Percentiles rank a stretch among this genome's conserved stretches.
Evolutionary conservation across 1,139 yeast species (phyloP).

Genomic region (Groenewaldozyma sp.): DNA sequence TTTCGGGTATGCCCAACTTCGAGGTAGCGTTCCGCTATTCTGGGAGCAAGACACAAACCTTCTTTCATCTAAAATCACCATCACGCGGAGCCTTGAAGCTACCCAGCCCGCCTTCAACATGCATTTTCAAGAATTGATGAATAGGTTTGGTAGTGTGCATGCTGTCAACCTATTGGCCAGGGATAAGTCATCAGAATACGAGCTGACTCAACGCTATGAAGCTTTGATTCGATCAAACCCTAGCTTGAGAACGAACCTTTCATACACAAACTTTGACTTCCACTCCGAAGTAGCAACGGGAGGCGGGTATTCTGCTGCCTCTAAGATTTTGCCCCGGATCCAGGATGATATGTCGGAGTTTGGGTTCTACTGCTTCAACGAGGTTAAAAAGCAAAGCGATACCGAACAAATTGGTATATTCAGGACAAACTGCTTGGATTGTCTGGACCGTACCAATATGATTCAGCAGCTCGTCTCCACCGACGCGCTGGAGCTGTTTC

Average conservation of each 20-base stretch:
- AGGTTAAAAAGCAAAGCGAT: constrained; percentile 38
- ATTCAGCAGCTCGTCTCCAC: constrained; percentile 78
- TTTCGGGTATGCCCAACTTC: constrained; percentile 73
- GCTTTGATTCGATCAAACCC: constrained; percentile 42
- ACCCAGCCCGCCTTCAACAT: constrained; percentile 82
- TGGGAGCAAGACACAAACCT: constrained; percentile 95
- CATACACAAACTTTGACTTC: constrained; percentile 79
- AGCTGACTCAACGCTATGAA: constrained; percentile 56
- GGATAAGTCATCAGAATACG: constrained; percentile 67
- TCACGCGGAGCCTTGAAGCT: constrained; percentile 84
- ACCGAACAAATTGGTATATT: constrained; percentile 84
- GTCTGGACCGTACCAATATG: constrained; percentile 88
- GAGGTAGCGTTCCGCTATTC: constrained; percentile 94
- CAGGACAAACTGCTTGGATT: constrained; percentile 88
- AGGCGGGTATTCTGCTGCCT: constrained; percentile 70
- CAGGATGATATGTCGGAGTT: constrained; percentile 61
- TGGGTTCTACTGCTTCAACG: constrained; percentile 65
- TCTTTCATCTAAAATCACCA: constrained; percentile 67
- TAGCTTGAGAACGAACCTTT: constrained; percentile 31
- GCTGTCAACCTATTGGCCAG: constrained; percentile 68
- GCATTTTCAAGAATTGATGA: constrained; percentile 63
- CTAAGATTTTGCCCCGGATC: constrained; percentile 55
- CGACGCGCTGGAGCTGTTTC: constrained; percentile 55
- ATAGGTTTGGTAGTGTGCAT: constrained; percentile 79
- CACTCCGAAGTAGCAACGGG: constrained; percentile 86